Evolutionary conservation across 2,329 filamentous ascomycete genomes (phyloP).

Genomic region (Aspergillus pseudonomiae): DNA sequence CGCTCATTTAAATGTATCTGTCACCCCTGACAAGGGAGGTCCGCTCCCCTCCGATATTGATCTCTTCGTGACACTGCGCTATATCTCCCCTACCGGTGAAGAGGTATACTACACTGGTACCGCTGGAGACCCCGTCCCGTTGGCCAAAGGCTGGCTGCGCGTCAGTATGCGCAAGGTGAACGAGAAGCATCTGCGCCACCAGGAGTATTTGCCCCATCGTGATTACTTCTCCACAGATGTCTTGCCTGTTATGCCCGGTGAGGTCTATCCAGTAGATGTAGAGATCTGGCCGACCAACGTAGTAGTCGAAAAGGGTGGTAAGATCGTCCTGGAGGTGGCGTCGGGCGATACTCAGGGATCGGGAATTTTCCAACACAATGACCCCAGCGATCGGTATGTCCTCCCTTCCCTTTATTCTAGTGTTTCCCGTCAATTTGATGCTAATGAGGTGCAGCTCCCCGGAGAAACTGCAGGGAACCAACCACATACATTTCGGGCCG

Average conservation of each 20-base stretch:
- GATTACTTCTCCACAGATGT: slow-evolving; percentile 55
- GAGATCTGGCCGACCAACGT: slow-evolving; percentile 45
- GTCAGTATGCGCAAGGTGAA: slow-evolving; percentile 56
- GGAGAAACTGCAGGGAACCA: slow-evolving; percentile 50
- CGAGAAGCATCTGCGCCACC: slow-evolving; percentile 46
- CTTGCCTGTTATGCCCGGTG: slow-evolving; percentile 51
- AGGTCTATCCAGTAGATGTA: slow-evolving; percentile 56
- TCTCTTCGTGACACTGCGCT: slow-evolving; percentile 58
- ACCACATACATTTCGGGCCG: slow-evolving; percentile 53
- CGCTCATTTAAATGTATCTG: slow-evolving; percentile 66
- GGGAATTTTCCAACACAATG: slow-evolving; percentile 53
- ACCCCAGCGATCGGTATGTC: slow-evolving; percentile 38
- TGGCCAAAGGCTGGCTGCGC: slow-evolving; percentile 59
- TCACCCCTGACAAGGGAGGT: slow-evolving; percentile 43
- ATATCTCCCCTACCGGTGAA: slow-evolving; percentile 53
- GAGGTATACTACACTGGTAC: slow-evolving; percentile 61
- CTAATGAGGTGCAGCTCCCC: slow-evolving; percentile 38
- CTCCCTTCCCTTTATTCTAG: no score
- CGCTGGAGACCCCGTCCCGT: slow-evolving; percentile 57
- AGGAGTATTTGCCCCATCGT: slow-evolving; percentile 51
- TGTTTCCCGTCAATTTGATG: not conserved
- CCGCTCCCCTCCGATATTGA: slow-evolving; percentile 55
- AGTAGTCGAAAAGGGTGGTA: slow-evolving; percentile 36
- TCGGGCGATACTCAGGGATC: slow-evolving; percentile 56
- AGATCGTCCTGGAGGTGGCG: slow-evolving; percentile 34